Base-by-base conservation (phyloP, 495 filamentous ascomycete species). In the Chaetomium tenue region DNA sequence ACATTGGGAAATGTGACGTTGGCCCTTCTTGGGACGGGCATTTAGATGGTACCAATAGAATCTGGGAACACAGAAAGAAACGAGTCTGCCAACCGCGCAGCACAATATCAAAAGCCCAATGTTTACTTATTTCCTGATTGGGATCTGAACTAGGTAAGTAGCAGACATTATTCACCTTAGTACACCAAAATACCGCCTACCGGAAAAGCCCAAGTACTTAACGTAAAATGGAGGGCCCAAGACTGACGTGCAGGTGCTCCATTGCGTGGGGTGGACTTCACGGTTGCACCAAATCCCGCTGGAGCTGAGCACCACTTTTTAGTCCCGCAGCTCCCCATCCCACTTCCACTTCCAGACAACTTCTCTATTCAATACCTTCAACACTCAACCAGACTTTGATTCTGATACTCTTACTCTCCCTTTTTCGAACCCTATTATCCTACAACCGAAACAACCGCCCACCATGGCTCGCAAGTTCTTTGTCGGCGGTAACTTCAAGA, bases 401-500 rank as follows among this genome's bases (percentile, higher is more conserved):
- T 11, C 53, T 56, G 30, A 11, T 8, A 9, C 22, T 28, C 25
- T 4, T 20, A 12, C 7, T 11, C 30, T 22, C 37, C 18, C 2
- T 48, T 9, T 15, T 0, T 16, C 15, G 8, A 20, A 13, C 18
- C 23, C 40, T 48, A 22, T 25, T 50, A 46, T 44, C n/a, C 22
- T 26, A 25, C 58, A 30, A 46, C 12, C 42, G 9, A 44, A 64
- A 30, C 25, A 70, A 65, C 68, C 64, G 71, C 71, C 70, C 77
- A 86, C 54, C 72, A 97, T 96, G 92, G 83, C 87, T 81, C 93
- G 94, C 83, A 89, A 92, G 88, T 98, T 97, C 86, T 97, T 98
- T 81, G 91, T 98, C 76, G 94, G 94, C 77, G 94, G 94, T 75
- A 98, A 98, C 87, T 98, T 98, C 84, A 98, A 98, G 84, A 97